Evolutionary conservation across 2,329 filamentous ascomycete genomes (phyloP), one percentile per base, ranked within the genome.

Genomic region (Colletotrichum zoysiae): DNA sequence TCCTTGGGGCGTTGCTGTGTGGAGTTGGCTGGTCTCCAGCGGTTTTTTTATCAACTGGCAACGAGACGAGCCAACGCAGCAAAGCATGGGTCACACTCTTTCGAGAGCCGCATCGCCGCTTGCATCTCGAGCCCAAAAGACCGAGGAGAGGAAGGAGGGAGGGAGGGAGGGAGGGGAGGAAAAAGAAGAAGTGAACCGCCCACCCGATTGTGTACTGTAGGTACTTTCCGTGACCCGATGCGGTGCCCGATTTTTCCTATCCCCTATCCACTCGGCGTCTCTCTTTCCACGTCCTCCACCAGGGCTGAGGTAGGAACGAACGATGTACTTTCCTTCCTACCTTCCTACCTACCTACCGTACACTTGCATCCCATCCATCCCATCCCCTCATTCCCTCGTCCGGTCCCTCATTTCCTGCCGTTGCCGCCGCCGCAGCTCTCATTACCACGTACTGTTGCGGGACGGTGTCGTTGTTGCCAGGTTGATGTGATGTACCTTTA

Each of bases 21-120:
- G 88, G 89, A 89, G 87, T 86, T 87, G 85, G 82, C 84, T 89
- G 88, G 87, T 87, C 84, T 87, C 85, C 78, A 86, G 85, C 85
- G 84, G 82, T 84, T 88, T 86, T 38, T 86, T 86, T 86, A 89
- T 91, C 88, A 90, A 95, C 91, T 95, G 93, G 93, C 89, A 89
- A 90, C 87, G 87, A 92, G 87, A 87, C 86, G 91, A 91, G 94
- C 94, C 94, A 97, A 88, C 94, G 92, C 94, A 97, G 95, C 93
- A 93, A 86, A 84, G 90, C 89, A 88, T 89, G 88, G 89, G 88
- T 88, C 88, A 89, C 87, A 87, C 83, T 87, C 78, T 76, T 75
- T 78, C 74, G 86, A 90, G 88, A 90, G 89, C 89, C 89, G 89
- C 89, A 91, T 89, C 84, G 85, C 82, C 81, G 86, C 86, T 84